Base-by-base conservation (phyloP, 2,329 filamentous ascomycete genomes). In the Colletotrichum sojae region DNA sequence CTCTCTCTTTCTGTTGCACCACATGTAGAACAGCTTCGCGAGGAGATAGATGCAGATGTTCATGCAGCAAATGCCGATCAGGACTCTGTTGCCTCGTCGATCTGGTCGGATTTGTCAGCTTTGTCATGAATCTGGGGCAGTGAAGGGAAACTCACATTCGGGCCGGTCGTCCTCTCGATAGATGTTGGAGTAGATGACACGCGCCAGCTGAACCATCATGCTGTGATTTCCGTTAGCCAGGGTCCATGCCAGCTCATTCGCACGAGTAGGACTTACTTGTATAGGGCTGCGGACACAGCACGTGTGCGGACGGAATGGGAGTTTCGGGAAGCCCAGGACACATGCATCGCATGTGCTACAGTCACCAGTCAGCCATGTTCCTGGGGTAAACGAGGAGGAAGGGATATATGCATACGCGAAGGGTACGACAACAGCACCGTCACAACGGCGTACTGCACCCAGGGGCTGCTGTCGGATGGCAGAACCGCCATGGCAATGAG, bases 271-370 rank as follows among this genome's bases (percentile, higher is more conserved):
- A 45, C 61, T 10, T 40, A 70, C 67, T 90, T 91, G 75, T 91
- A 91, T n/a, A 88, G 78, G 0, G 88, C 89, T 0, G 88, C 86
- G 0, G 88, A 88, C 1, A 92, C 88, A 1, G 90, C 88, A 6
- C 90, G 82, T 6, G 87, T 88, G 12, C 89, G 83, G 10, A 92
- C 88, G 1, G 85, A 83, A 71, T 90, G 89, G 2, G 88, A 86
- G 74, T 92, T 92, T 57, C 87, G 81, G 2, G 81, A 83, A 71
- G 82, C 83, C 82, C 83, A 86, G 22, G 76, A 82, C 4, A 85
- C 84, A 71, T 85, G 82, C 45, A 86, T 84, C 0, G 84, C 81
- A 65, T 87, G 83, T 2, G 82, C 79, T 80, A 20, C 59, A 5
- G 72, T 61, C 3, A 75, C 0, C 77, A 49, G 25, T 54, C 25